These are phyloP conservation scores for Pilasporangium apinafurcum DNA, from an alignment of 352 stramenopile genomes.

Conservation along the genomic window DNA sequence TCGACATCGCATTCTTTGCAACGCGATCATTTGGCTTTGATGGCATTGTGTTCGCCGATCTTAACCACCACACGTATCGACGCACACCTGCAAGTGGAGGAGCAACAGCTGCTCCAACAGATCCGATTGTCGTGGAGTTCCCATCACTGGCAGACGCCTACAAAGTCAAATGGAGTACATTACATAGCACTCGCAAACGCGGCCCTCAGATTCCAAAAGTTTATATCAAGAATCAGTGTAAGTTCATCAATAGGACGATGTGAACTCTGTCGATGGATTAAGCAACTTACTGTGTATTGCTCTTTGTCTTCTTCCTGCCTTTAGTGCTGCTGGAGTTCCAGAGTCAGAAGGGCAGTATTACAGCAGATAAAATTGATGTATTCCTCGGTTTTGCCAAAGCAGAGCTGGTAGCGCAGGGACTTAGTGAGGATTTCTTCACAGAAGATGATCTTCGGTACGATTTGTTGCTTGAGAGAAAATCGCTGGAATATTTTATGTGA, in stretches of 20 bases:
- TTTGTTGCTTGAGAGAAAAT: neutral
- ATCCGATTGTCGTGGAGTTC: slow-evolving; percentile 40
- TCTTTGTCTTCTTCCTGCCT: neutral
- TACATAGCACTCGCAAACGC: slow-evolving; percentile 65
- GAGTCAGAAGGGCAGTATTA: slow-evolving; percentile 15
- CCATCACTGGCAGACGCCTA: slow-evolving; percentile 45
- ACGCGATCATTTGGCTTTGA: slow-evolving; percentile 73
- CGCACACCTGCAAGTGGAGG: slow-evolving; percentile 18
- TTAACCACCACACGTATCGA: slow-evolving; percentile 64
- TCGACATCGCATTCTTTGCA: slow-evolving; percentile 66
- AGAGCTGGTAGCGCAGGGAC: slow-evolving; percentile 45
- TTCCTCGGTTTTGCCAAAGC: slow-evolving; percentile 58
- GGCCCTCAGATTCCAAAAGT: slow-evolving; percentile 63
- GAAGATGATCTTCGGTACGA: slow-evolving; percentile 38
- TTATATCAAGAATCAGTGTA: slow-evolving; percentile 79
- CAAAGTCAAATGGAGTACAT: slow-evolving; percentile 43
- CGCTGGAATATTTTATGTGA: neutral
- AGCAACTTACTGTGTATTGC: neutral
- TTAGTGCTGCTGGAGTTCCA: slow-evolving; percentile 65
- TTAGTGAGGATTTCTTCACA: slow-evolving; percentile 59
- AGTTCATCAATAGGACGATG: slow-evolving; percentile 1
- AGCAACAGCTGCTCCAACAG: slow-evolving; percentile 16
- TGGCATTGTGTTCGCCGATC: slow-evolving; percentile 71
- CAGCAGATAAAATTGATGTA: neutral
- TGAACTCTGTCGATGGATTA: neutral